Evolutionary conservation across 2,329 filamentous ascomycete genomes (phyloP), one percentile per base, ranked within the genome.

Genomic region (Xylariaceae sp.): DNA sequence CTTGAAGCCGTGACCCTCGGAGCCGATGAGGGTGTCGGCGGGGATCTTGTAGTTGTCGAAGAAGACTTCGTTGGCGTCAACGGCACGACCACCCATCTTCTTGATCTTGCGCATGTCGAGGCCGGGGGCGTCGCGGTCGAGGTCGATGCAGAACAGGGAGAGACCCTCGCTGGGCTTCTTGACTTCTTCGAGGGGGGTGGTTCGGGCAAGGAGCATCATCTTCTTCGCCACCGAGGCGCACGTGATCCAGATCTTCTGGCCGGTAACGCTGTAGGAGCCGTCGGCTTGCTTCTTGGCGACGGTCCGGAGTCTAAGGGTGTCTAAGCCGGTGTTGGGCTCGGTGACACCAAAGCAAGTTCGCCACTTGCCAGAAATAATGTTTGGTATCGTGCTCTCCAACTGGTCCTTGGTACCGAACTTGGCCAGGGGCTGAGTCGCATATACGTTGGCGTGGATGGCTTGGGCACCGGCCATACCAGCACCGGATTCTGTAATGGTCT

Each of bases 201-300:
- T 95, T 1, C 90, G 83, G 0, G 89, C 89, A 0, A 96, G 80
- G 0, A 95, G 79, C 3, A 95, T 86, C 90, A 95, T 95, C 68
- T 90, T 90, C 3, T 81, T 80, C 0, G 90, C 90, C 0, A 93
- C 88, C 71, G 95, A 89, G 0, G 90, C 90, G 56, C 85, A 92
- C 0, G 89, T 90, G 57, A 94, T 95, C 90, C 90, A 95, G 57
- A 93, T 92, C 75, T 95, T 95, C 71, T 93, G 89, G 0, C 90
- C 90, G 0, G 83, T 83, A 9, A 95, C 80, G 1, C 75, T 77
- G 70, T 92, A 95, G 3, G 77, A 80, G 11, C 82, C 82, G 17
- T 84, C 82, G 2, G 62, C 57, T 44, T 72, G 68, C 64, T 80
- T 82, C 35, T 73, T 80, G 0, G 90, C 90, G 4, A 76, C 74